Evolutionary conservation across 768 basidiomycete species (phyloP), one percentile per base, ranked within the genome.

Genomic region (Rhodosporidiobolus odoratus): DNA sequence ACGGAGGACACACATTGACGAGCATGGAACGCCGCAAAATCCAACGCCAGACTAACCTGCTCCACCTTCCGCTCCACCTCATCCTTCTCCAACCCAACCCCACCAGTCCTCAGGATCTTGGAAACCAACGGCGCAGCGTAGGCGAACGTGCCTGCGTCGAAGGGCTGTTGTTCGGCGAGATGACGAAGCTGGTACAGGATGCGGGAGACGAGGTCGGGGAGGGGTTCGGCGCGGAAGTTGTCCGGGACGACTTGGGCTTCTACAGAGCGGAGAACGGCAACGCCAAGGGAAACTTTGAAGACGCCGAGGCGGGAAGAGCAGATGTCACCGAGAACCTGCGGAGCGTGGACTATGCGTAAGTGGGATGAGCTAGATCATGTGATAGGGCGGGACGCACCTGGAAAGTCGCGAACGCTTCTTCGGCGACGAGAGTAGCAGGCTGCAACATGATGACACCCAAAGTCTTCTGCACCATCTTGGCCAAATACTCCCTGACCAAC

Each of bases 141-240:
- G 0, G 90, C 86, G 79, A 90, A 95, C 0, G 92, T 93, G 3
- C 90, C 86, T 1, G 88, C 84, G 77, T 95, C 91, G 60, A 97
- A 88, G 0, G 92, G 86, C 1, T 85, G 80, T 72, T 91, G 88
- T 71, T 94, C 90, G 0, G 91, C 87, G 6, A 94, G 82, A 67
- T 85, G 88, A 27, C 90, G 86, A 0, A 98, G 79, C 27, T 90
- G 86, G 78, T 95, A 89, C 3, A 99, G 82, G 2, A 98, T 87
- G 35, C 96, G 89, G 56, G 90, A 82, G 34, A 94, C 83, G 40
- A 97, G 82, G 10, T 83, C 93, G 68, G 85, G 84, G 40, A 94
- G 78, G 0, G 85, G 85, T 77, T 98, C 95, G 0, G 84, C 85
- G 47, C 84, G 83, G 69, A 89, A 82, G 45, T 90, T 87, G 68